phyloP scores from a whole-genome alignment of 164 flowering plant genomes.

The Macadamia tetraphylla region DNA sequence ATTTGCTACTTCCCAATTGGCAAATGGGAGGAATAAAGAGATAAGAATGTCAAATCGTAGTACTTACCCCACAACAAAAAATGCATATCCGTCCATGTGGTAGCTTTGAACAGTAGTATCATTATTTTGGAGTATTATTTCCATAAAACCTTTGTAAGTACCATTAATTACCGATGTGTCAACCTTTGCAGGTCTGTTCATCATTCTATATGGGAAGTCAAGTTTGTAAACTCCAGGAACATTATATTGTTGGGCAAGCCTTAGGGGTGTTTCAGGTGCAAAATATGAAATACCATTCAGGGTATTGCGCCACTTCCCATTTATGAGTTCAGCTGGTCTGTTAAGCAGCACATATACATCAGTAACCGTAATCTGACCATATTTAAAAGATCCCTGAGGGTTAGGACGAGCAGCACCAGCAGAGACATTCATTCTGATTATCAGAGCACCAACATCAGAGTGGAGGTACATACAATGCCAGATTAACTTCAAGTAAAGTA shows the following conservation, averaged over 20 bases:
- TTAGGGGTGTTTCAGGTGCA: slow-evolving; percentile 78
- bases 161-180: slow-evolving; percentile 89
- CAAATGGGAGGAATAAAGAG: background rate
- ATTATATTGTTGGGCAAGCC: slow-evolving; percentile 73
- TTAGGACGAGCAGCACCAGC: slow-evolving; percentile 99
- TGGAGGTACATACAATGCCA: background rate
- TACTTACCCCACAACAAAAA: slow-evolving; percentile 94
- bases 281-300: slow-evolving; percentile 80
- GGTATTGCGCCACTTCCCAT: slow-evolving; percentile 68
- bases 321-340: slow-evolving; percentile 68
- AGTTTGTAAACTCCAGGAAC: slow-evolving; percentile 77
- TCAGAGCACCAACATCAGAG: slow-evolving; percentile 7
- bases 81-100: slow-evolving; percentile 93
- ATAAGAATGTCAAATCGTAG: slow-evolving; percentile 1
- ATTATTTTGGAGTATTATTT: slow-evolving; percentile 84
- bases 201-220: slow-evolving; percentile 73
- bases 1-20: background rate
- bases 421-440: slow-evolving; percentile 76
- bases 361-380: slow-evolving; percentile 81
- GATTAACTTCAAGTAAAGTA: background rate
- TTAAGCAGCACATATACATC: slow-evolving; percentile 72
- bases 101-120: slow-evolving; percentile 71
- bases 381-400: slow-evolving; percentile 92
- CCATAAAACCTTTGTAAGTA: slow-evolving; percentile 76
- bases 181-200: slow-evolving; percentile 72